phyloP scores from a whole-genome alignment of 2,329 filamentous ascomycete genomes.

The Akanthomyces dipterigenus region DNA sequence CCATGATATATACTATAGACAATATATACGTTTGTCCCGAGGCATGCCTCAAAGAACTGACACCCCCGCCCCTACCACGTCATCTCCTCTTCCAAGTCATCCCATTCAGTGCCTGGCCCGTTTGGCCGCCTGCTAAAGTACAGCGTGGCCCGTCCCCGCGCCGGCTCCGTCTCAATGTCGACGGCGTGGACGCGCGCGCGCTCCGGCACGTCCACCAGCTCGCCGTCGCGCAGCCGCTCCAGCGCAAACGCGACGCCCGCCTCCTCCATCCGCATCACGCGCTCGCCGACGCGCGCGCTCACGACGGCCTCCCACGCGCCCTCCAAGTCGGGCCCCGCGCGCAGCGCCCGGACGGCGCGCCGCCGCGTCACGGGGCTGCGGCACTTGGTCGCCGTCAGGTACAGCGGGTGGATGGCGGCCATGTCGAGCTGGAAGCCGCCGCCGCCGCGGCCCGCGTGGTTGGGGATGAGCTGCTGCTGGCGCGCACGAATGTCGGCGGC shows the following conservation, averaged over 20 bases:
- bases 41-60: no score
- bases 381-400: constrained; percentile 15
- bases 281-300: constrained; percentile 11
- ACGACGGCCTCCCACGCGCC: constrained; percentile 12
- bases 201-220: constrained; percentile 13
- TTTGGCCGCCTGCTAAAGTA: constrained; percentile 2
- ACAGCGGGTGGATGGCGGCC: constrained; percentile 15
- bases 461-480: not conserved
- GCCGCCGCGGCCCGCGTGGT: not conserved
- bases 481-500: not conserved
- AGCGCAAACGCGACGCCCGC: constrained; percentile 6
- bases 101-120: constrained; percentile 2
- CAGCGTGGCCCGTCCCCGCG: constrained; percentile 4
- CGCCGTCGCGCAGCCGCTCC: constrained; percentile 13
- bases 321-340: constrained; percentile 5
- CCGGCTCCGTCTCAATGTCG: constrained; percentile 8
- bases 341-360: constrained; percentile 13
- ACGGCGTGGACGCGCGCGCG: constrained; percentile 8
- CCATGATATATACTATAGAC: no score
- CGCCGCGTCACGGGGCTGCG: constrained; percentile 12
- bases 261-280: constrained; percentile 14
- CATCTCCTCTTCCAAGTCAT: constrained; percentile 6
- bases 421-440: constrained; percentile 13
- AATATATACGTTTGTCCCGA: no score
- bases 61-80: not conserved